phyloP scores from a whole-genome alignment of 495 filamentous ascomycete species.

The Letharia columbiana region DNA sequence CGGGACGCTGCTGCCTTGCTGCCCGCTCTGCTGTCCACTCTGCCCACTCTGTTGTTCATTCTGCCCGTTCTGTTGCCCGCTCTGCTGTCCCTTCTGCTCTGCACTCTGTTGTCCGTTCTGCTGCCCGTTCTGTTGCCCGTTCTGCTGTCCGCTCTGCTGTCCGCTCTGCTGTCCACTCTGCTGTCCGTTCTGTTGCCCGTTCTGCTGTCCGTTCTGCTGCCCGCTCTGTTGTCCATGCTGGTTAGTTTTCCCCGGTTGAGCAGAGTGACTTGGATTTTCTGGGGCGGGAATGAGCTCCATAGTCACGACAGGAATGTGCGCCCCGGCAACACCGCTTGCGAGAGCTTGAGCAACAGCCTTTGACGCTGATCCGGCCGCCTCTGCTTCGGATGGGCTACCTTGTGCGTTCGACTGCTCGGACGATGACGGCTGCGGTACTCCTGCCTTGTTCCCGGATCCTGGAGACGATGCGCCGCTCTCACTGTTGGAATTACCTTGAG shows the following conservation, averaged over 20 bases:
- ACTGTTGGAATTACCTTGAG: not conserved
- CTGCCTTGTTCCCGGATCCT: not conserved
- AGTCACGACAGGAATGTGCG: slow-evolving; percentile 6
- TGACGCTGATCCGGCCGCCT: not conserved
- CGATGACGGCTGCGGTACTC: not conserved
- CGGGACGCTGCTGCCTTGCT: not conserved
- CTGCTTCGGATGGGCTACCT: not conserved
- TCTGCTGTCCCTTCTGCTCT: too few relatives aligned
- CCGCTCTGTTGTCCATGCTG: not conserved
- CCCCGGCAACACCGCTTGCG: not conserved
- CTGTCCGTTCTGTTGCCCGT: not conserved
- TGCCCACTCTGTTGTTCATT: too few relatives aligned
- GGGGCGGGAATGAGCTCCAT: slow-evolving; percentile 15
- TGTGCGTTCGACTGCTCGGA: not conserved
- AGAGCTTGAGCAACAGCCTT: not conserved
- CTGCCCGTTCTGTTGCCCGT: not conserved
- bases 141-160: not conserved
- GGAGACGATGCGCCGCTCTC: not conserved
- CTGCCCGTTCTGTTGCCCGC: too few relatives aligned
- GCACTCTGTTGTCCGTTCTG: not conserved
- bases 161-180: not conserved
- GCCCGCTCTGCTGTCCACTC: not conserved
- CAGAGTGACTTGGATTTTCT: slow-evolving; percentile 2
- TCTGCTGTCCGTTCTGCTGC: not conserved
- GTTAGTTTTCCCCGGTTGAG: not conserved